A percentile compares a stretch with the other conserved stretches of the same genome.
phyloP scores from a whole-genome alignment of 2,329 filamentous ascomycete genomes.

The Neobulgaria alba region DNA sequence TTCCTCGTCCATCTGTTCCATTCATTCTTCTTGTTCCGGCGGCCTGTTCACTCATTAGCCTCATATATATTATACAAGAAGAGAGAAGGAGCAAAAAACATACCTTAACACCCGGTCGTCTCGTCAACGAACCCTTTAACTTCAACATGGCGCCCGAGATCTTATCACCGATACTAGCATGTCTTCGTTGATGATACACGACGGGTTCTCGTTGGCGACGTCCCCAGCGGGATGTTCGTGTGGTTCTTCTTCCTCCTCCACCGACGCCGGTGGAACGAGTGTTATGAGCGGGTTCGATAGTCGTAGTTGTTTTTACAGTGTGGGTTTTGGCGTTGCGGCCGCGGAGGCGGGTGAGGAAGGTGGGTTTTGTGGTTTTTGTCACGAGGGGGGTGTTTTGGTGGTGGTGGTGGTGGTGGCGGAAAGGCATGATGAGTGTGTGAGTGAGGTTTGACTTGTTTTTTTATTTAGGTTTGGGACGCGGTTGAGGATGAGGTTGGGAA shows the following conservation, averaged over 20 bases:
- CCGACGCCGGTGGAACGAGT: slow-evolving; percentile 26
- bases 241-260: slow-evolving; percentile 3
- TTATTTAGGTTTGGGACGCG: too few species aligned
- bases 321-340: slow-evolving; percentile 31
- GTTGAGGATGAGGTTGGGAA: too few species aligned
- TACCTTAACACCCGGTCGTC: slow-evolving; percentile 64
- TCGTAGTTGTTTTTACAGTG: slow-evolving; percentile 25
- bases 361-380: slow-evolving; percentile 36
- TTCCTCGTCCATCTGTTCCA: slow-evolving; percentile 62
- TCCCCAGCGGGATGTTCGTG: slow-evolving; percentile 20
- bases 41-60: slow-evolving; percentile 39
- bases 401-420: too few species aligned
- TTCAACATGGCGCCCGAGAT: slow-evolving; percentile 67
- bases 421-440: too few species aligned
- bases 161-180: slow-evolving; percentile 63
- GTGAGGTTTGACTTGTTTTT: too few species aligned
- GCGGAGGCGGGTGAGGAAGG: slow-evolving; percentile 45
- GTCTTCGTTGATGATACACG: slow-evolving; percentile 58
- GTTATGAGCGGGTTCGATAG: slow-evolving; percentile 12
- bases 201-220: slow-evolving; percentile 33
- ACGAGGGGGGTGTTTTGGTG: slow-evolving; percentile 29
- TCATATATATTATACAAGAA: not conserved
- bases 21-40: slow-evolving; percentile 67
- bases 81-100: slow-evolving; percentile 14
- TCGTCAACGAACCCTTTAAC: slow-evolving; percentile 60